phyloP scores from a whole-genome alignment of 2,329 filamentous ascomycete genomes.

The Diaporthe sp. region DNA sequence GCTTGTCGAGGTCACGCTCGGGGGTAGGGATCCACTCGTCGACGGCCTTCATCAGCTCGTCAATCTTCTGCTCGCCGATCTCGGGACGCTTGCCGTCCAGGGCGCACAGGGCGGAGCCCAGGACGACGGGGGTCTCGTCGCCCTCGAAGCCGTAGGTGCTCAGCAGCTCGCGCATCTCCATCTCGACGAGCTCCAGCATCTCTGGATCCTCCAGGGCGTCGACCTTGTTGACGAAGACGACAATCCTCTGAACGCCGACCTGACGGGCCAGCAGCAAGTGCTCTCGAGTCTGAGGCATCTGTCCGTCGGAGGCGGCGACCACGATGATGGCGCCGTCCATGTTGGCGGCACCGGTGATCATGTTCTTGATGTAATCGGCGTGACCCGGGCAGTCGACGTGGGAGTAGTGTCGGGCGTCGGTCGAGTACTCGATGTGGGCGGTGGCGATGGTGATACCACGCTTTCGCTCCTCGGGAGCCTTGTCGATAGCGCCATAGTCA shows the following conservation, averaged over 20 bases:
- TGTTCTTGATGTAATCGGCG: slow-evolving; percentile 99
- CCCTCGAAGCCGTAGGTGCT: slow-evolving; percentile 95
- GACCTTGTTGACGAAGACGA: slow-evolving; percentile 99
- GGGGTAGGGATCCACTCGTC: slow-evolving; percentile 98
- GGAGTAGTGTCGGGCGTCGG: slow-evolving; percentile 94
- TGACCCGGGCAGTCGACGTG: slow-evolving; percentile 99
- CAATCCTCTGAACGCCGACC: slow-evolving; percentile 97
- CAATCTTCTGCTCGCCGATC: slow-evolving; percentile 89
- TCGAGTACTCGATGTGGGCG: slow-evolving; percentile 98
- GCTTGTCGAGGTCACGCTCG: slow-evolving; percentile 94
- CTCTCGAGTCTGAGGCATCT: slow-evolving; percentile 99
- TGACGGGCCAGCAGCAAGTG: slow-evolving; percentile 97
- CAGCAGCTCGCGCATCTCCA: slow-evolving; percentile 99
- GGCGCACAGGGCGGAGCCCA: slow-evolving; percentile 96
- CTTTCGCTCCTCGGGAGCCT: slow-evolving; percentile 99
- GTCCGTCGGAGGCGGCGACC: slow-evolving; percentile 96
- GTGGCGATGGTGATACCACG: slow-evolving; percentile 99
- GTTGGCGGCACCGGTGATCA: slow-evolving; percentile 99
- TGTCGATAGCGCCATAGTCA: slow-evolving; percentile 98
- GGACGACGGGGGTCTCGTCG: slow-evolving; percentile 96
- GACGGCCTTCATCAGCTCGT: slow-evolving; percentile 90
- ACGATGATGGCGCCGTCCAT: slow-evolving; percentile 99
- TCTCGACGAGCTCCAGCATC: slow-evolving; percentile 99
- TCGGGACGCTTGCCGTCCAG: slow-evolving; percentile 89
- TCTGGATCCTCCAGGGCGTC: slow-evolving; percentile 97